Base-by-base conservation (phyloP, 345 rosid species). In the Microcos paniculata region DNA sequence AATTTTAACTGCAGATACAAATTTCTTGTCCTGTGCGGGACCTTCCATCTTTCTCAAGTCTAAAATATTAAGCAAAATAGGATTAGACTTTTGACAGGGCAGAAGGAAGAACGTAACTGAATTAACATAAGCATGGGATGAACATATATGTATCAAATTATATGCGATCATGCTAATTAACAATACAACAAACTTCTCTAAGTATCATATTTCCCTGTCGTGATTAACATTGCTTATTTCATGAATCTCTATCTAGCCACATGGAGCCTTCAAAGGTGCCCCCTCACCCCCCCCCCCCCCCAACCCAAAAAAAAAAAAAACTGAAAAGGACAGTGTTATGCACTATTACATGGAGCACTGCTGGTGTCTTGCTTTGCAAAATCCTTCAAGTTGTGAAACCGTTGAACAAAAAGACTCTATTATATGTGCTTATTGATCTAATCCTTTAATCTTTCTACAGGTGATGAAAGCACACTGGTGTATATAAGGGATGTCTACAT, bases 21-120 rank as follows among this genome's bases (percentile, higher is more conserved):
- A 94, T 49, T 73, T 88, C 82, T 81, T 87, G 38, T 77, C 78
- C 23, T 88, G 85, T 2, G 84, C 52, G 33, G 81, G 88, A 6
- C 92, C 89, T n/a, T 62, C 98, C 78, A n/a, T 89, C 90, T 76
- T 86, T 86, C 81, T 86, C 91, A 45, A 80, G 78, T 43, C 98
- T 93, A 86, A 78, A 75, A 73, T 62, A 78, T 5, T 61, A 67
- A 73, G 63, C 52, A 80, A 63, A 15, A 30, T 15, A 48, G 9
- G 69, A 46, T 31, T 72, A 16, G n/a, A 71, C 21, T 13, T 35
- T 70, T 73, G 62, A 15, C 10, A 58, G 19, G 28, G 59, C 13
- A 30, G 30, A 74, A 23, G 8, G 35, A 31, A 23, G 18, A 18
- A 33, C 33, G 23, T 4, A 66, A 51, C 2, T n/a, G 14, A 71